These are phyloP conservation scores for Coprinellus micaceus DNA, from an alignment of 768 basidiomycete species.

Conservation along the genomic window DNA sequence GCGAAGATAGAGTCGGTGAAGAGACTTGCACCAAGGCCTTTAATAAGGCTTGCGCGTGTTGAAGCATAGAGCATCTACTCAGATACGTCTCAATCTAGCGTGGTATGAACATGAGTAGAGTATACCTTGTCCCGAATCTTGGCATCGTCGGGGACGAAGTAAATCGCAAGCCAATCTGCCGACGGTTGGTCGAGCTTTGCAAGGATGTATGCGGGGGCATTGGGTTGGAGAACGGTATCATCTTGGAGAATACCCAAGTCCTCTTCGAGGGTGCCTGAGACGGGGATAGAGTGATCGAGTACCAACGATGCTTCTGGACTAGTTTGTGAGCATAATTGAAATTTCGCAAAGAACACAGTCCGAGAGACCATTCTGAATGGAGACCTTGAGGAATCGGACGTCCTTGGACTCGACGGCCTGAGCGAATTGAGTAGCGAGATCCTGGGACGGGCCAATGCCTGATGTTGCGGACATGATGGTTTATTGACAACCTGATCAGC, in stretches of 20 bases:
- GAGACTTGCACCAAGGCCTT: conserved; percentile 66
- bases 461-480: conserved; percentile 67
- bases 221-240: conserved; percentile 48
- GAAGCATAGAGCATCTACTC: conserved; percentile 86
- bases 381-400: conserved; percentile 73
- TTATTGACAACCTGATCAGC: conserved; percentile 10
- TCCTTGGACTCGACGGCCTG: conserved; percentile 46
- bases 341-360: conserved; percentile 9
- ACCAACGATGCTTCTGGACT: conserved; percentile 66
- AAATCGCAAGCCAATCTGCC: conserved; percentile 68
- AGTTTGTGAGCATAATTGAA: conserved; percentile 17
- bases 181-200: conserved; percentile 57
- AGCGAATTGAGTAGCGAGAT: conserved; percentile 57
- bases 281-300: conserved; percentile 47
- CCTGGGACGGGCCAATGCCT: conserved; percentile 61
- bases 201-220: conserved; percentile 73
- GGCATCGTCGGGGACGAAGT: conserved; percentile 80
- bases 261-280: conserved; percentile 49
- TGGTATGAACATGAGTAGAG: background rate
- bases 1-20: conserved; percentile 80
- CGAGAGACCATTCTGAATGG: conserved; percentile 66
- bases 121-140: conserved; percentile 78
- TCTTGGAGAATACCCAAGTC: conserved; percentile 60
- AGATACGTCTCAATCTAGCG: background rate
- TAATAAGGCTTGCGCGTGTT: conserved; percentile 64